Evolutionary conservation across 805 yeast genomes (phyloP).

Genomic region (Metschnikowia santaceciliae): DNA sequence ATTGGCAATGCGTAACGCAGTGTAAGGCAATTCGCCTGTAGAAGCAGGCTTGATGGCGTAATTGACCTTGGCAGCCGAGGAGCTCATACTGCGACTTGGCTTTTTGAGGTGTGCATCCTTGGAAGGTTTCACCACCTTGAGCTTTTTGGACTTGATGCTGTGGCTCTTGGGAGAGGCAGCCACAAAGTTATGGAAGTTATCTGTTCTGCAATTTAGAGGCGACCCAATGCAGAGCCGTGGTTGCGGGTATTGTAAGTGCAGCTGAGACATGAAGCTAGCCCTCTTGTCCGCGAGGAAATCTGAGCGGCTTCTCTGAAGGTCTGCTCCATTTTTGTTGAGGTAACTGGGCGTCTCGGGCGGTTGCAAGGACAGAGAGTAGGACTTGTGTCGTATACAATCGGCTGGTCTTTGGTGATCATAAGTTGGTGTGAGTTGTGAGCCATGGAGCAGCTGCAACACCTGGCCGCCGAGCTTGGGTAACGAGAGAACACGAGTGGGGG

Average conservation of each 20-base stretch:
- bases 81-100: neutral
- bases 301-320: neutral
- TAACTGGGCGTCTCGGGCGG: neutral
- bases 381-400: neutral
- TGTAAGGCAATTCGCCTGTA: neutral
- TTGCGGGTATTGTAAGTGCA: neutral
- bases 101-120: neutral
- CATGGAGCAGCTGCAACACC: neutral
- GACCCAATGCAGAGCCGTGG: neutral
- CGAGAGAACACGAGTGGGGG: neutral
- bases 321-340: neutral
- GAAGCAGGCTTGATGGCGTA: neutral
- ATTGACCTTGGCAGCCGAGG: neutral
- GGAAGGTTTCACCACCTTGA: neutral
- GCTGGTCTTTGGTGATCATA: neutral
- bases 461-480: neutral
- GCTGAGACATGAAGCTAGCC: neutral
- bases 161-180: neutral
- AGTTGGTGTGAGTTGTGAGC: neutral
- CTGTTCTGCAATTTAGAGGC: neutral
- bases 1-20: neutral
- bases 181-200: neutral
- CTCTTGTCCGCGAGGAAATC: neutral
- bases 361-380: neutral
- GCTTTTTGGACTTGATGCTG: neutral